Evolutionary conservation across 768 basidiomycete species (phyloP), one percentile per base, ranked within the genome.

Genomic region (Xerocomellus amylosporus): DNA sequence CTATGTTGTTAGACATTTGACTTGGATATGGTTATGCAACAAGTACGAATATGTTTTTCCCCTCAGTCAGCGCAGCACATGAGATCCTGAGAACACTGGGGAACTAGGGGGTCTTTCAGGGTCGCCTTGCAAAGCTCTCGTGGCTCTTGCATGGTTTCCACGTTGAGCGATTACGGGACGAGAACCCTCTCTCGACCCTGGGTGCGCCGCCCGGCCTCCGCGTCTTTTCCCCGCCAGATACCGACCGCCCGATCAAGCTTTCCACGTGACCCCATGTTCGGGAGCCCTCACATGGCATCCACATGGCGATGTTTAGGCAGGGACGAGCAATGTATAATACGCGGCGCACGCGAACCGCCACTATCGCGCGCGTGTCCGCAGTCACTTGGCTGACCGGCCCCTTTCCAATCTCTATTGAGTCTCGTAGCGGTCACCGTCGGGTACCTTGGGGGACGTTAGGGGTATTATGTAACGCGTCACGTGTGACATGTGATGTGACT

Each of bases 1-100:
- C 55, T 51, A 48, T 59, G 47, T 28, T 50, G 54, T 48, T 56
- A 46, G 24, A 45, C 19, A 24, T 52, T 51, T 46, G 51, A 56
- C 57, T 53, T 53, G 64, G 56, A 59, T 58, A 61, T 58, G 55
- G 39, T 56, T 53, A 59, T 58, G 70, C 56, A 60, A 49, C 54
- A 19, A 33, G 39, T 52, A 51, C 39, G 44, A 46, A 10, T 45
- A 52, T 51, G 61, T 55, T 45, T 51, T 24, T 40, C 33, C 39
- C 28, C 33, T 5, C 5, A n/a, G 15, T 19, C 37, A 38, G 8
- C 5, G 34, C 22, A 44, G 28, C n/a, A 44, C 24, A 14, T 20
- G 37, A 19, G n/a, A 9, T 45, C 44, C 30, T 44, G 53, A 30
- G 42, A 45, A 5, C 26, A 42, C 31, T 39, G 54, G 37, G 38